These are phyloP conservation scores for Teratosphaeria pseudoeucalypti DNA, from an alignment of 2,329 filamentous ascomycete genomes.

Conservation along the genomic window DNA sequence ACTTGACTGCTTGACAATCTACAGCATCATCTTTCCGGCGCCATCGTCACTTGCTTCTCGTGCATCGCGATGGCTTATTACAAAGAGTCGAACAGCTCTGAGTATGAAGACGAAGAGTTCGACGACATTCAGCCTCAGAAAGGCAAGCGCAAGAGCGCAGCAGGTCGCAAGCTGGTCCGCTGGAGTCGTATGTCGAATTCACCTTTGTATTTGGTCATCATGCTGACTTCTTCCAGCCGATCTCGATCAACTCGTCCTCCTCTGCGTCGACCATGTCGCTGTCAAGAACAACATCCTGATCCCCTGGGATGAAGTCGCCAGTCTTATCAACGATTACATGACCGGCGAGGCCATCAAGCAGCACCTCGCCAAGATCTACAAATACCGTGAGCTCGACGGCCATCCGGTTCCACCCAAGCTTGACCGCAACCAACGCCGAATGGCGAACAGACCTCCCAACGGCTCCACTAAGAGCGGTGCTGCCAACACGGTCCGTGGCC, in stretches of 20 bases:
- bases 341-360: constrained; percentile 18
- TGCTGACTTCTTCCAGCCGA: constrained; percentile 9
- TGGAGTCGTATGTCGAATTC: constrained; percentile 18
- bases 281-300: constrained; percentile 8
- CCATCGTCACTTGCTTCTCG: background rate
- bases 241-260: constrained; percentile 18
- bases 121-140: background rate
- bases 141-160: constrained; percentile 12
- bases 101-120: background rate
- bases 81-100: background rate
- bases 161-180: constrained; percentile 18
- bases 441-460: background rate
- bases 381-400: constrained; percentile 7
- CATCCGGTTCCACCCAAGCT: constrained; percentile 14
- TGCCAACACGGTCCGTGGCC: background rate
- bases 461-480: background rate
- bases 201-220: background rate
- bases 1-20: background rate
- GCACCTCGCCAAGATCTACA: constrained; percentile 19
- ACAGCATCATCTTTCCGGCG: background rate
- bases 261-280: constrained; percentile 15
- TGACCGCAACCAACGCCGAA: constrained; percentile 7
- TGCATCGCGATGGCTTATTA: background rate
- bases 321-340: constrained; percentile 7
- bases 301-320: constrained; percentile 14